These are phyloP conservation scores for Penicillium corylophilum DNA, from an alignment of 2,329 filamentous ascomycete species.

Conservation along the genomic window DNA sequence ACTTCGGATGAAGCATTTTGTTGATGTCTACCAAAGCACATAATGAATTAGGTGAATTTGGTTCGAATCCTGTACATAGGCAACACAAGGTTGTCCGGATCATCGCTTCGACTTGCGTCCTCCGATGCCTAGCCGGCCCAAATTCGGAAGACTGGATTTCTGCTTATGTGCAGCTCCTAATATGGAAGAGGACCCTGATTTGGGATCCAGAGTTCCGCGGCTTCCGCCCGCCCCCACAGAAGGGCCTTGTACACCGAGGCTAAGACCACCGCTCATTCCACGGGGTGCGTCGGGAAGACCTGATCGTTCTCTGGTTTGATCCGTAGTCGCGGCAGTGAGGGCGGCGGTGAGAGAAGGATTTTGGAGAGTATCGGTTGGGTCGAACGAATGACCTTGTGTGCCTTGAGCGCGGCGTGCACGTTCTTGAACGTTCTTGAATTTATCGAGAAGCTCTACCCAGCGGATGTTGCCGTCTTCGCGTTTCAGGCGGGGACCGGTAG, in stretches of 20 bases:
- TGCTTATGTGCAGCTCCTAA: conserved; percentile 54
- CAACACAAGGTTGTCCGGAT: conserved; percentile 7
- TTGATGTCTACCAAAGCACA: too few species aligned
- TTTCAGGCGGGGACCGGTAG: conserved; percentile 62
- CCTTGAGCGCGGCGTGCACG: conserved; percentile 69
- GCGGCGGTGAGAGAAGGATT: conserved; percentile 33
- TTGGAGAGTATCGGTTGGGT: conserved; percentile 53
- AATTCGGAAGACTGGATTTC: conserved; percentile 64
- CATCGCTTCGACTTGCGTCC: conserved; percentile 54
- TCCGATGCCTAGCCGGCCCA: conserved; percentile 70
- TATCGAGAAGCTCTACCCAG: conserved; percentile 91
- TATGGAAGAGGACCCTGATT: conserved; percentile 24
- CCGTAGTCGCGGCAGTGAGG: conserved; percentile 30
- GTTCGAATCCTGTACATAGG: not conserved
- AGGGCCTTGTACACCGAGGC: conserved; percentile 27
- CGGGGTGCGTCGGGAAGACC: conserved; percentile 35
- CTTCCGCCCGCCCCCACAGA: conserved; percentile 46
- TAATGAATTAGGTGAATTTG: not conserved
- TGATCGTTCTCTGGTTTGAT: conserved; percentile 32
- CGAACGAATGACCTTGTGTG: conserved; percentile 43
- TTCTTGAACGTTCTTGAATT: conserved; percentile 90
- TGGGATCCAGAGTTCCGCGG: conserved; percentile 19
- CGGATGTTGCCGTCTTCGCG: conserved; percentile 80
- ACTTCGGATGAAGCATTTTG: too few species aligned
- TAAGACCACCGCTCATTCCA: conserved; percentile 28